Evolutionary conservation across 177 flowering plant genomes (phyloP).

Genomic region (Vitis hybrid): DNA sequence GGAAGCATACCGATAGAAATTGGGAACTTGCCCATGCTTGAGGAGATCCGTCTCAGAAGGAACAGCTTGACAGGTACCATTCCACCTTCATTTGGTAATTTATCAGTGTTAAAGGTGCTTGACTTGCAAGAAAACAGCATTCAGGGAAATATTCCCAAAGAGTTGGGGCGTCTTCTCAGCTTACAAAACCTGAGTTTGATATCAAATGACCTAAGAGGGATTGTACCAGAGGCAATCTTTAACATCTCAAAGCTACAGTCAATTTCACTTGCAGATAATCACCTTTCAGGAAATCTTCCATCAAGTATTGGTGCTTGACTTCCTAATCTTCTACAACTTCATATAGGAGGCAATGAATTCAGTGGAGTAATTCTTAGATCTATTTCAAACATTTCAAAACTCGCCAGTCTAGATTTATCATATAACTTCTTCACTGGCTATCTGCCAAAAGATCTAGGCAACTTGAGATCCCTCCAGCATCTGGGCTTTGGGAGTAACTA

Average conservation of each 20-base stretch:
- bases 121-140: no score
- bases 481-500: neutral
- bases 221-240: no score
- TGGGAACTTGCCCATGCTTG: no score
- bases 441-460: neutral
- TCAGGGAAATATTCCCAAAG: no score
- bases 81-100: no score
- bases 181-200: no score
- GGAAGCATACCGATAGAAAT: no score
- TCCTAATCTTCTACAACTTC: neutral
- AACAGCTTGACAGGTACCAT: no score
- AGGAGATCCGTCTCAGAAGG: no score
- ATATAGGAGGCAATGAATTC: neutral
- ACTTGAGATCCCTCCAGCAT: neutral
- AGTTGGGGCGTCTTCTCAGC: no score
- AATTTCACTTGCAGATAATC: neutral
- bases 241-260: neutral
- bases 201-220: no score
- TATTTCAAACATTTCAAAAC: slow-evolving; percentile 1
- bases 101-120: no score
- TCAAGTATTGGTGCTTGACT: neutral
- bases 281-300: neutral
- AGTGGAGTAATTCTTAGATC: neutral
- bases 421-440: slow-evolving; percentile 1
- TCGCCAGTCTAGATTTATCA: neutral